Base-by-base conservation (phyloP, 768 basidiomycete genomes). In the Kwoniella dejecticola region DNA sequence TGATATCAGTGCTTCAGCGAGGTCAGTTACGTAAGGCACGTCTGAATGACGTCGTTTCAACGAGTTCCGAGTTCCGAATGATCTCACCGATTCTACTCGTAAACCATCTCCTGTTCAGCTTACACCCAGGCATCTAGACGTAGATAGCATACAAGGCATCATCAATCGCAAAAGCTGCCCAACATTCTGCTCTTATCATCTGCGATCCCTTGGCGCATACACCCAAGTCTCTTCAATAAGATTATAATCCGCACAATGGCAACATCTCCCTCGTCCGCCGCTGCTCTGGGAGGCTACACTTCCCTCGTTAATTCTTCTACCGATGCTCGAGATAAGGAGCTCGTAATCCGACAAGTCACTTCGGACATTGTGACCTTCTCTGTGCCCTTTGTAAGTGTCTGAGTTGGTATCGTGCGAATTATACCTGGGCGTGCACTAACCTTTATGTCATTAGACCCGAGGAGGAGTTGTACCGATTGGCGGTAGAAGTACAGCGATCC, bases 401-500 rank as follows among this genome's bases (percentile, higher is more conserved):
- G n/a, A n/a, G n/a, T n/a, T n/a, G n/a, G n/a, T n/a, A n/a, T n/a
- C n/a, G n/a, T n/a, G n/a, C n/a, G n/a, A n/a, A n/a, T n/a, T n/a
- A n/a, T n/a, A n/a, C n/a, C n/a, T n/a, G n/a, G n/a, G n/a, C n/a
- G n/a, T n/a, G n/a, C n/a, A n/a, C n/a, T n/a, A n/a, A n/a, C n/a
- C n/a, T n/a, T n/a, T n/a, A n/a, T 65, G 23, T 21, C 26, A 7
- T 11, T 11, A 1, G 71, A 72, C 83, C 12, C 84, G 89, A 42
- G 85, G 83, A 60, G 85, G 86, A 8, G 7, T 90, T 26, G 68
- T 90, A 15, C 89, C 90, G 3, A 80, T 92, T 27, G 92, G 92
- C 0, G 90, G 91, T 19, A 82, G 92, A 45, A 87, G 89, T 6
- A 94, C 91, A 0, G 92, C 90, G 0, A 82, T 94, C 68, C 85